Percentiles rank a stretch among this genome's conserved stretches.
These are phyloP conservation scores for Claviceps sp. DNA, from an alignment of 2,329 filamentous ascomycete genomes.

Conservation along the genomic window DNA sequence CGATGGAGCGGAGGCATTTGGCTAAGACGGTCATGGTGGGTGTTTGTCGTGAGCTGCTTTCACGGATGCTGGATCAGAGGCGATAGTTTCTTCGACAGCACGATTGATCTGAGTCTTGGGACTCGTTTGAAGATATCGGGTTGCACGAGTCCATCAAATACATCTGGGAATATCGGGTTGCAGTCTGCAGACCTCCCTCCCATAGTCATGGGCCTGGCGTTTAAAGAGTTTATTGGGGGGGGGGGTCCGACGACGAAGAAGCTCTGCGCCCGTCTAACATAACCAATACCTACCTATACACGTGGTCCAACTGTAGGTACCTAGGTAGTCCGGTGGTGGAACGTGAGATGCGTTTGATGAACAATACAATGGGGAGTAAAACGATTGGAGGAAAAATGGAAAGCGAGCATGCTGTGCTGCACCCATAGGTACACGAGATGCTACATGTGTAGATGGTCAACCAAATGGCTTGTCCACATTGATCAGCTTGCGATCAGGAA, in stretches of 20 bases:
- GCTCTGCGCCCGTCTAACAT: too few species aligned
- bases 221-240: too few species aligned
- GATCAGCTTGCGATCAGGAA: background rate
- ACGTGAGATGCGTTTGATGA: background rate
- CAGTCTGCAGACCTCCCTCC: too few species aligned
- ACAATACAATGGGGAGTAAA: background rate
- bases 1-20: conserved; percentile 38
- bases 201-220: too few species aligned
- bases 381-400: background rate
- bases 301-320: background rate
- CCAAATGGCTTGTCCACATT: background rate
- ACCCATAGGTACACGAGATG: background rate
- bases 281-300: background rate
- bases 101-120: too few species aligned
- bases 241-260: too few species aligned
- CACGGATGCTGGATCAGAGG: background rate
- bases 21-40: conserved; percentile 24
- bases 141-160: too few species aligned
- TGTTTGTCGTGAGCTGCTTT: background rate
- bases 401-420: background rate
- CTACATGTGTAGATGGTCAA: background rate
- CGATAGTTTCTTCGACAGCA: too few species aligned
- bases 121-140: too few species aligned
- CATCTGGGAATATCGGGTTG: too few species aligned
- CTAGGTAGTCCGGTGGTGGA: background rate